Percentiles rank a stretch among this genome's conserved stretches.
These are phyloP conservation scores for Emydomyces testavorans DNA, from an alignment of 2,329 filamentous ascomycete genomes.

Conservation along the genomic window DNA sequence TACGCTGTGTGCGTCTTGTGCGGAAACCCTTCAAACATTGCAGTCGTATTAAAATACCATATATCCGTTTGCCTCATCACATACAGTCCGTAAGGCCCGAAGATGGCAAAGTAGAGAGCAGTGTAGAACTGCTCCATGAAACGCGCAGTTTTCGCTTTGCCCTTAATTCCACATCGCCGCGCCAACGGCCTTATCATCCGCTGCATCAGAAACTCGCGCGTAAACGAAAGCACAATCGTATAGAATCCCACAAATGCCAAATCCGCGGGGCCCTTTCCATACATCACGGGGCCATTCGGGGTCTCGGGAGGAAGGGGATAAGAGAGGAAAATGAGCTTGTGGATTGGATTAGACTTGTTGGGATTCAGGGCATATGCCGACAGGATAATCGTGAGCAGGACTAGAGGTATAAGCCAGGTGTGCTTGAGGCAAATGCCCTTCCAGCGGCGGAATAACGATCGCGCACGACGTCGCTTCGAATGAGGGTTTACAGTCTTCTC, in stretches of 20 bases:
- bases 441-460: constrained; percentile 35
- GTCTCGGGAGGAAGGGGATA: constrained; percentile 57
- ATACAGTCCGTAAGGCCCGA: constrained; percentile 74
- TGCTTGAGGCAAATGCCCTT: constrained; percentile 38
- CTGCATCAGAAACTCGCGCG: constrained; percentile 93
- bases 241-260: constrained; percentile 83
- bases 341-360: constrained; percentile 62
- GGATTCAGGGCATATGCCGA: constrained; percentile 64
- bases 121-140: constrained; percentile 98
- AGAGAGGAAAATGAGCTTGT: constrained; percentile 78
- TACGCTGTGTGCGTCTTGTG: constrained; percentile 65
- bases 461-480: constrained; percentile 36
- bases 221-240: constrained; percentile 79
- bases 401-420: constrained; percentile 57
- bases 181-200: constrained; percentile 69
- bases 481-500: constrained; percentile 28
- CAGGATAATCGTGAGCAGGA: constrained; percentile 53
- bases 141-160: constrained; percentile 66
- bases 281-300: constrained; percentile 49
- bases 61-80: constrained; percentile 86
- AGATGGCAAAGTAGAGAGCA: constrained; percentile 73
- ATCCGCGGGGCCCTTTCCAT: constrained; percentile 81
- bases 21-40: constrained; percentile 83
- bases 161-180: constrained; percentile 54
- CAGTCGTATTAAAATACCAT: constrained; percentile 88